These are phyloP conservation scores for Sphaerulina vaccinii DNA, from an alignment of 2,329 filamentous ascomycete genomes.

Conservation along the genomic window DNA sequence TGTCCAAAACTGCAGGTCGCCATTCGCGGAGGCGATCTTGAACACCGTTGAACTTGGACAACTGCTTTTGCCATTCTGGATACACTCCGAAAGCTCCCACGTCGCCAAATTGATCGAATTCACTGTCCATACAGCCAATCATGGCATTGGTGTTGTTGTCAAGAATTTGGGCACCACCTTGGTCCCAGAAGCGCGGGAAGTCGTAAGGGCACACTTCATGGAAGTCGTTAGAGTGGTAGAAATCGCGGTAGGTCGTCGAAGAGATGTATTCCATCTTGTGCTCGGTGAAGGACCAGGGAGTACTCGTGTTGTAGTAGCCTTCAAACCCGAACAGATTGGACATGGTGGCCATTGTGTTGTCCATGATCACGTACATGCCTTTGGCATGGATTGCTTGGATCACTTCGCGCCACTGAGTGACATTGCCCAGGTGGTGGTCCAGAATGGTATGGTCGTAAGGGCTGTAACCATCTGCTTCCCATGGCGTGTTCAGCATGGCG, in stretches of 20 bases:
- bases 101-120: slow-evolving; percentile 65
- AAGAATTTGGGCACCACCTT: slow-evolving; percentile 54
- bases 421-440: slow-evolving; percentile 61
- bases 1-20: slow-evolving; percentile 57
- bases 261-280: slow-evolving; percentile 60
- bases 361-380: slow-evolving; percentile 65
- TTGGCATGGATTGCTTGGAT: slow-evolving; percentile 61
- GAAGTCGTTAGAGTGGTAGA: slow-evolving; percentile 54
- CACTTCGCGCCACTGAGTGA: slow-evolving; percentile 57
- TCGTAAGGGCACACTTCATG: slow-evolving; percentile 50
- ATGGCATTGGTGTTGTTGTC: slow-evolving; percentile 49
- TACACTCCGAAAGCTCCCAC: slow-evolving; percentile 63
- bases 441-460: slow-evolving; percentile 61
- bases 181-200: slow-evolving; percentile 63
- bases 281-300: slow-evolving; percentile 56
- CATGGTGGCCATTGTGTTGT: slow-evolving; percentile 66
- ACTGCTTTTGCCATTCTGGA: slow-evolving; percentile 62
- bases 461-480: slow-evolving; percentile 60
- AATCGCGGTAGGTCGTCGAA: slow-evolving; percentile 58
- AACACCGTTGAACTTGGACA: slow-evolving; percentile 65
- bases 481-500: slow-evolving; percentile 63
- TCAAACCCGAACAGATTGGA: slow-evolving; percentile 63
- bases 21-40: slow-evolving; percentile 67
- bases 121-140: slow-evolving; percentile 60
- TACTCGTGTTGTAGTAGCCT: slow-evolving; percentile 58